Conservation (phyloP, 2,329 filamentous ascomycete species). For the Sarocladium brachiariae region DNA sequence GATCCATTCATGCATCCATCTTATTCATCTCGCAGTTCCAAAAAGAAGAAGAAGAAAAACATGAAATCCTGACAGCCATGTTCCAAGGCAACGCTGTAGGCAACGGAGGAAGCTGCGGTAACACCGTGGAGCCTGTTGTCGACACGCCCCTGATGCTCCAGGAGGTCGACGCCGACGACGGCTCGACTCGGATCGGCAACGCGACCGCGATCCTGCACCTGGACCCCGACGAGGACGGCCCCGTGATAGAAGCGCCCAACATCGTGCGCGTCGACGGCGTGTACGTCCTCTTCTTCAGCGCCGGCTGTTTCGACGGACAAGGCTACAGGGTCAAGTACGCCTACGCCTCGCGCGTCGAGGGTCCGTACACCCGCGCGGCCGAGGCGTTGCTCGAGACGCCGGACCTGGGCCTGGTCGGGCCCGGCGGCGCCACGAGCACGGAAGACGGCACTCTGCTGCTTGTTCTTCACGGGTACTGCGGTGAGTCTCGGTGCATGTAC, state of each 20-base stretch:
- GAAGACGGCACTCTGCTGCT: conserved; percentile 18
- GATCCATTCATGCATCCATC: no score
- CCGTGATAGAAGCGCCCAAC: conserved; percentile 56
- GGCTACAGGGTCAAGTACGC: conserved; percentile 56
- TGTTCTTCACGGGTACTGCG: conserved; percentile 32
- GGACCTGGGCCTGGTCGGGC: conserved; percentile 30
- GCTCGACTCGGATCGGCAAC: conserved; percentile 44
- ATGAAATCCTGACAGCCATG: not conserved
- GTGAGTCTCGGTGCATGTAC: conserved; percentile 27
- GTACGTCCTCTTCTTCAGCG: conserved; percentile 58
- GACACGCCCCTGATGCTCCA: conserved; percentile 53
- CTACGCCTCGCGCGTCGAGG: conserved; percentile 31
- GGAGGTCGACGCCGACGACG: conserved; percentile 39
- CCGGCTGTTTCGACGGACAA: conserved; percentile 48
- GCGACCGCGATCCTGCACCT: conserved; percentile 41
- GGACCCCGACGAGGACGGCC: conserved; percentile 34
- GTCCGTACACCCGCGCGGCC: conserved; percentile 29
- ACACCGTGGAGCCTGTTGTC: conserved; percentile 30
- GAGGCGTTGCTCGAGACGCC: conserved; percentile 28
- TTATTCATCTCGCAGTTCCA: no score
- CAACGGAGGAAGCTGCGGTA: conserved; percentile 36
- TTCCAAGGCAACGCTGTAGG: conserved; percentile 40
- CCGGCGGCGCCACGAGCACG: conserved; percentile 33
- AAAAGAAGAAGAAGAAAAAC: no score
- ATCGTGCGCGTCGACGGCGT: conserved; percentile 39